Percentiles rank a stretch among this genome's conserved stretches.
Conservation (phyloP, 2,329 filamentous ascomycete species). For the Ceratocystis ficicola region DNA sequence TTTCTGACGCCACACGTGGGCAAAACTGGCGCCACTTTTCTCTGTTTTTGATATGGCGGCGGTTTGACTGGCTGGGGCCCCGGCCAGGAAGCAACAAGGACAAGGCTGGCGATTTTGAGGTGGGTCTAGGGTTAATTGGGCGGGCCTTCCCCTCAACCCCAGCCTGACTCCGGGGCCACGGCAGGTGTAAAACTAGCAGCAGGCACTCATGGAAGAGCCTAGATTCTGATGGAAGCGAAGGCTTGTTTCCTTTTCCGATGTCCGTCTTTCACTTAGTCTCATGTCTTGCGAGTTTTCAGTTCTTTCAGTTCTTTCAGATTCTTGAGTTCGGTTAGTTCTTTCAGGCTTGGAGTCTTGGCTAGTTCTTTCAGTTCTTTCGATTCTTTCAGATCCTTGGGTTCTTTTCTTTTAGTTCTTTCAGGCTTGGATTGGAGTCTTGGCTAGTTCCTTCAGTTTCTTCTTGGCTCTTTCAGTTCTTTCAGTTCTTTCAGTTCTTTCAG, state of each 20-base stretch:
- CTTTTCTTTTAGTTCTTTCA: no score
- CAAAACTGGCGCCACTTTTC: constrained; percentile 13
- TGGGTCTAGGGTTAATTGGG: not conserved
- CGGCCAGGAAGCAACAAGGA: not conserved
- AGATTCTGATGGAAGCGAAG: not conserved
- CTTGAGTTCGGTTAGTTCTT: no score
- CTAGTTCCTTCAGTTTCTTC: no score
- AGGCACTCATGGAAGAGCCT: not conserved
- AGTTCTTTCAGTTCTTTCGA: no score
- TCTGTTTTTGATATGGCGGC: not conserved
- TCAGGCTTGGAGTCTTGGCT: no score
- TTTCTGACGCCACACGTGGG: constrained; percentile 4
- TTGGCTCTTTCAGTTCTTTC: no score
- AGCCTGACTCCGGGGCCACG: not conserved
- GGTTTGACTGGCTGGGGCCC: not conserved
- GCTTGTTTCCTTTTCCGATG: not conserved
- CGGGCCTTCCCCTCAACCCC: not conserved
- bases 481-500: no score
- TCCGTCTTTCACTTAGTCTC: no score
- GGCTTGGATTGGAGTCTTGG: no score
- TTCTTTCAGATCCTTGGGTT: no score
- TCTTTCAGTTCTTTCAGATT: no score
- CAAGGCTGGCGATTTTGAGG: not conserved
- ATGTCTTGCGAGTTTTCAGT: no score
- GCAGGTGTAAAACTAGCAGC: not conserved